Evolutionary conservation across 805 yeast species (phyloP), one percentile per base, ranked within the genome.

Genomic region (Nakazawaea laoshanensis): DNA sequence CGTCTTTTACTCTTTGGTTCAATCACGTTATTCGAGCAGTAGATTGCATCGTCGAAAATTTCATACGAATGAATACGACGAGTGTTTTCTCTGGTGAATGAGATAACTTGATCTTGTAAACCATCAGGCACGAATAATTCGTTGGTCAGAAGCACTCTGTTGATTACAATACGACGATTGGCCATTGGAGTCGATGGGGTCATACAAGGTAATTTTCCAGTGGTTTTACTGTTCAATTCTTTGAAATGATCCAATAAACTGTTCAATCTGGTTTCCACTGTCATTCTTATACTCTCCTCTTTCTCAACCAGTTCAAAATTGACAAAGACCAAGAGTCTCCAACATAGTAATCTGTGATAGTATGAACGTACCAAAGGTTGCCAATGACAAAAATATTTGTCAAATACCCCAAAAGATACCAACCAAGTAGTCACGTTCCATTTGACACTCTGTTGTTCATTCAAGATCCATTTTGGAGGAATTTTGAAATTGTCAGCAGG

Each of bases 341-440:
- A 85, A 30, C 83, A 64, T 12, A 85, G 38, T 15, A 85, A 60
- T 25, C 87, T 61, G 30, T 70, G 61, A 50, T 76, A 85, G 46
- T 76, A 81, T 4, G 80, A 67, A 23, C 95, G 61, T 16, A 83
- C 76, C 12, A 84, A 52, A 3, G 94, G 87, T 46, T 76, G 70
- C 85, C 94, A 86, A 53, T 86, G 94, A 24, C 77, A 68, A 46
- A 85, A 74, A 39, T 69, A 70, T 30, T 62, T 57, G 21, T 53
- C 53, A 79, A 88, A 83, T 21, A 60, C 55, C 1, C 48, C 43
- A 4, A 58, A 49, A 3, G 70, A 62, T 6, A 79, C 53, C 21
- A 83, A 49, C 77, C 80, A 80, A 13, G 53, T 46, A 4, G 73
- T 57, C 33, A 76, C 53, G 43, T 69, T 69, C 45, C 62, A 58